Evolutionary conservation across 352 stramenopile genomes (phyloP).

Genomic region (Globisporangium cederbergense): DNA sequence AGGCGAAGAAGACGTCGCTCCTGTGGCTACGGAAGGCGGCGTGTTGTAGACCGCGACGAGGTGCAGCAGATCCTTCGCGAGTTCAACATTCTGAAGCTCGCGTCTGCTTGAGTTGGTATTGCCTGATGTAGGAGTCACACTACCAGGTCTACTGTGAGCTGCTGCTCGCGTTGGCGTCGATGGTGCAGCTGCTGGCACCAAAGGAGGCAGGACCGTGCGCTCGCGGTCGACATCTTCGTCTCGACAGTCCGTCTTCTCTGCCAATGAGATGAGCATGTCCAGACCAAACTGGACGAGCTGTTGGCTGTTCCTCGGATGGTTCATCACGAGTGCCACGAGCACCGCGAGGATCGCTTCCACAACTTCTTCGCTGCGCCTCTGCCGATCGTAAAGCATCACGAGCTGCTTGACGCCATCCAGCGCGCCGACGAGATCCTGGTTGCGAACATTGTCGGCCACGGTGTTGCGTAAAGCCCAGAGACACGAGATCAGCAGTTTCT

Average conservation of each 20-base stretch:
- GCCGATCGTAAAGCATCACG: constrained; percentile 39
- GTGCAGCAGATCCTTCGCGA: constrained; percentile 59
- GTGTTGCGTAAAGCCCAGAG: constrained; percentile 68
- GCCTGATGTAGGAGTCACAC: neutral
- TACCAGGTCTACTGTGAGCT: constrained; percentile 1
- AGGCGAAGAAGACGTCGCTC: constrained; percentile 4
- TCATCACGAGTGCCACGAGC: constrained; percentile 48
- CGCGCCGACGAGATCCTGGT: constrained; percentile 58
- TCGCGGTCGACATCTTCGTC: constrained; percentile 23
- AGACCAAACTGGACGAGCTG: constrained; percentile 59
- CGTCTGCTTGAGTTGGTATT: constrained; percentile 14
- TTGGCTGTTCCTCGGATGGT: constrained; percentile 58
- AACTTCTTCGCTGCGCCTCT: constrained; percentile 44
- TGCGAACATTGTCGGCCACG: constrained; percentile 50
- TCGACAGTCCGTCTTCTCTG: constrained; percentile 25
- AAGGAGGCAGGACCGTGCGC: constrained; percentile 12
- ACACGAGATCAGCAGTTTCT: constrained; percentile 49
- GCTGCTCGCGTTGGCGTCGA: constrained; percentile 6
- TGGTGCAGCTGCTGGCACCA: constrained; percentile 6
- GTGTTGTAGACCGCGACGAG: constrained; percentile 53
- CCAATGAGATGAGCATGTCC: constrained; percentile 55
- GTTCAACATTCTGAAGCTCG: constrained; percentile 35
- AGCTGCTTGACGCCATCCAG: constrained; percentile 48
- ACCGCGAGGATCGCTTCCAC: constrained; percentile 56
- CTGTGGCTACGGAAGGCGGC: neutral